Base-by-base conservation (phyloP, 257 asterid genomes). In the Vinca minor region DNA sequence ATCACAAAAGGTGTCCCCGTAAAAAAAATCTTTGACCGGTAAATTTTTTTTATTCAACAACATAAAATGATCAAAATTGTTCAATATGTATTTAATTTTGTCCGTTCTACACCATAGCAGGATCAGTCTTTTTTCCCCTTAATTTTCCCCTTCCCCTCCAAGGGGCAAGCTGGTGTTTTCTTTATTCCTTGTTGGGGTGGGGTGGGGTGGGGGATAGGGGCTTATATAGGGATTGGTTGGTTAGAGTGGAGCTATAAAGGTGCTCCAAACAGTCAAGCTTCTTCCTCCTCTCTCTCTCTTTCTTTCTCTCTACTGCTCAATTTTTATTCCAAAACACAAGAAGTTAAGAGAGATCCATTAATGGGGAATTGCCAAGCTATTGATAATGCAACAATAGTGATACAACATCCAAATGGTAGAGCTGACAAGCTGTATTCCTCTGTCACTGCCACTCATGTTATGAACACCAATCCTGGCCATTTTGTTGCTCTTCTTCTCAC, bases 291-390 rank as follows among this genome's bases (percentile, higher is more conserved):
- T 67, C 8, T 65, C 48, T 42, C 47, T 60, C 58, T 38, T 38
- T n/a, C n/a, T n/a, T n/a, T n/a, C n/a, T n/a, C n/a, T n/a, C 50
- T n/a, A n/a, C n/a, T 50, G 58, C 55, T 65, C 65, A 58, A 35
- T 29, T 39, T 45, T 75, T 7, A 34, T 34, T 34, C 7, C 38
- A 34, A 11, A 34, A 34, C 38, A 46, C 34, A 62, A 41, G 54
- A 34, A 34, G 7, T 34, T 34, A 7, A 2, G 38, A 34, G 53
- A 56, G 74, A 62, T n/a, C n/a, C n/a, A n/a, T n/a, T n/a, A n/a
- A 91, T 91, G 98, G 98, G 98, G 8, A 91, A 91, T 62, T 91
- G 96, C 71, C 98, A 91, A 73, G 96, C 98, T 60, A 82, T 91
- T 49, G 98, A 91, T 67, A 86, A 80, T 72, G 98, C 96, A 60